phyloP scores from a whole-genome alignment of 169 alveolate genomes.

The Eimeria sp. region DNA sequence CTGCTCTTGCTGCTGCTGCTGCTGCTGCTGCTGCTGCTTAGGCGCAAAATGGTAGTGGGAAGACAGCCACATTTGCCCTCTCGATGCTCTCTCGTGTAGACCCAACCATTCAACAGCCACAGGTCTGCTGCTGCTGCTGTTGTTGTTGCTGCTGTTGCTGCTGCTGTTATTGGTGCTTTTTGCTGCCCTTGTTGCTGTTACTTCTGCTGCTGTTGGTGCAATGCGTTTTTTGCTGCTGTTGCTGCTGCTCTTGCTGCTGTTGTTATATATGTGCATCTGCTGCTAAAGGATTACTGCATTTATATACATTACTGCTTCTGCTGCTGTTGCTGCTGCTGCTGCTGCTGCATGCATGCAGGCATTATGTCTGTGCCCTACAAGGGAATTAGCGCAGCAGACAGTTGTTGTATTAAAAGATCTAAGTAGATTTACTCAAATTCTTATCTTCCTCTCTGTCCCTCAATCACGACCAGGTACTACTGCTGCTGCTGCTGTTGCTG shows the following conservation, averaged over 20 bases:
- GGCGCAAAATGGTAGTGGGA: constrained; percentile 99
- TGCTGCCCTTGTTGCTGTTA: background rate
- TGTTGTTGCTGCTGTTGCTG: constrained; percentile 60
- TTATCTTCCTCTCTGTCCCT: constrained; percentile 93
- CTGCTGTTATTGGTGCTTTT: background rate
- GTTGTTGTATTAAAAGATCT: constrained; percentile 93
- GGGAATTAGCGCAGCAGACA: constrained; percentile 98
- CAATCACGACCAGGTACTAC: constrained; percentile 75
- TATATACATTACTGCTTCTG: background rate
- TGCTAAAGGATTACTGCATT: too few relatives aligned
- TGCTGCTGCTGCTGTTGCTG: background rate
- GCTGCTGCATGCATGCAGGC: constrained; percentile 87
- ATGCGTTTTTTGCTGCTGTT: too few relatives aligned
- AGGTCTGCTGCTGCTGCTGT: constrained; percentile 43
- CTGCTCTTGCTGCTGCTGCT: background rate
- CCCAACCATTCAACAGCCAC: constrained; percentile 84
- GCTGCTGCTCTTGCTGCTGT: too few relatives aligned
- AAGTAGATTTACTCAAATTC: constrained; percentile 94
- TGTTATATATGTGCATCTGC: too few relatives aligned
- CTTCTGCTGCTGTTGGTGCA: background rate
- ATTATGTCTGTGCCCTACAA: constrained; percentile 97
- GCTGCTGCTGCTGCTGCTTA: constrained; percentile 85
- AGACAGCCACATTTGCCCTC: constrained; percentile 98
- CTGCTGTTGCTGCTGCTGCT: background rate
- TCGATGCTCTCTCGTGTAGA: constrained; percentile 95